These are phyloP conservation scores for Draba incana DNA, from an alignment of 345 rosid species.

Conservation along the genomic window DNA sequence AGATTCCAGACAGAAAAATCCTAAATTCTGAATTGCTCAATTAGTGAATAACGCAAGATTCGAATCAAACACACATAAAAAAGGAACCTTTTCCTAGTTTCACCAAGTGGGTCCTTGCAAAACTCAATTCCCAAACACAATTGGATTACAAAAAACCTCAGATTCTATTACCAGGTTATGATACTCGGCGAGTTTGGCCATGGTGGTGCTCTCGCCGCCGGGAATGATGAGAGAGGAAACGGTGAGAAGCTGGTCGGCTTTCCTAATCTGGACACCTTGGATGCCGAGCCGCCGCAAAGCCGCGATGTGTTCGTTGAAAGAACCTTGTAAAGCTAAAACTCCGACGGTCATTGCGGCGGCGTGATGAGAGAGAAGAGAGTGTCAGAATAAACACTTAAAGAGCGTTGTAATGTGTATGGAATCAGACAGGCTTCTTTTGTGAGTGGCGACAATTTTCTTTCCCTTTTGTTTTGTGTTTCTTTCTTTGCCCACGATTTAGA, in stretches of 20 bases:
- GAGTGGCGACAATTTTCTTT: conserved; percentile 28
- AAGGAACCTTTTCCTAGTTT: conserved; percentile 13
- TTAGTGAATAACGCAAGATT: conserved; percentile 22
- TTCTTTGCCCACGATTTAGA: conserved; percentile 33
- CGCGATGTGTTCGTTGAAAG: conserved; percentile 98
- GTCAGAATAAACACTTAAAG: conserved; percentile 14
- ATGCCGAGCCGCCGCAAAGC: conserved; percentile 81
- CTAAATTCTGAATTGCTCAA: neutral
- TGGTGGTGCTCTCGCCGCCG: conserved; percentile 99
- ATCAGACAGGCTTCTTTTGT: conserved; percentile 11
- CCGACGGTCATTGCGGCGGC: conserved; percentile 74
- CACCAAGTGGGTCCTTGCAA: conserved; percentile 26
- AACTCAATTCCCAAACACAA: neutral
- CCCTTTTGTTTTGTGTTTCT: conserved; percentile 37
- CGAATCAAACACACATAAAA: conserved; percentile 10
- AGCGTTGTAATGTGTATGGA: conserved; percentile 4
- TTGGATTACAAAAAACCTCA: neutral
- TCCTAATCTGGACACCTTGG: conserved; percentile 85
- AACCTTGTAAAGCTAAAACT: conserved; percentile 94
- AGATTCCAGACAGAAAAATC: neutral
- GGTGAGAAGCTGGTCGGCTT: conserved; percentile 73
- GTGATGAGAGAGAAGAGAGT: conserved; percentile 20
- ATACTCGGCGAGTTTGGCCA: conserved; percentile 95
- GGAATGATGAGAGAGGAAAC: conserved; percentile 90
- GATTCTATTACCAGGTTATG: conserved; percentile 68